A percentile compares a stretch with the other conserved stretches of the same genome.
Evolutionary conservation across 169 alveolate genomes (phyloP).

Genomic region (Plasmodium vinckei): DNA sequence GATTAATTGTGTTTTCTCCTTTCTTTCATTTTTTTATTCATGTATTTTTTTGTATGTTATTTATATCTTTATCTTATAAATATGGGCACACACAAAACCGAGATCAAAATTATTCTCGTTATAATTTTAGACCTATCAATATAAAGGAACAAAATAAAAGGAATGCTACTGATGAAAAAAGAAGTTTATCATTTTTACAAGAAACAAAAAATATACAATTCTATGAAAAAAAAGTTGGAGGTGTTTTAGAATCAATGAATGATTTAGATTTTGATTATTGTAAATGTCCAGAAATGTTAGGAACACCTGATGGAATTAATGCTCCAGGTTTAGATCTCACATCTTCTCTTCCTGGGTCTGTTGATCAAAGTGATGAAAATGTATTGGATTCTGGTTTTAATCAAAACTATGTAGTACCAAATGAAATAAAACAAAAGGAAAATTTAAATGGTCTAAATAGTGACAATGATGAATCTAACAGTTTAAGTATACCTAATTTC

Average conservation of each 20-base stretch:
- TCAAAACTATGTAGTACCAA: too few relatives aligned
- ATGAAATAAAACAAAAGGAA: too few relatives aligned
- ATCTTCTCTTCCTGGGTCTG: too few relatives aligned
- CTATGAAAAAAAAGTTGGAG: conserved; percentile 17
- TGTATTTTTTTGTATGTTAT: conserved; percentile 63
- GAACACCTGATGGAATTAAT: too few relatives aligned
- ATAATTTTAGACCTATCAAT: conserved; percentile 26
- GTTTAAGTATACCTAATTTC: too few relatives aligned
- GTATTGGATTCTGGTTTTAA: too few relatives aligned
- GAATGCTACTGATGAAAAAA: not conserved
- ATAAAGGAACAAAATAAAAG: not conserved
- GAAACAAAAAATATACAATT: conserved; percentile 37
- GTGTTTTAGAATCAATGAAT: not conserved
- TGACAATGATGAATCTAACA: too few relatives aligned
- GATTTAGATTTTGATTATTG: conserved; percentile 58
- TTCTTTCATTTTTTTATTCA: conserved; percentile 38
- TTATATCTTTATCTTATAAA: conserved; percentile 63
- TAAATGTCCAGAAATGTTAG: not conserved
- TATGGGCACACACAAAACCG: conserved; percentile 9
- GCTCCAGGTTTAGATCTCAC: too few relatives aligned
- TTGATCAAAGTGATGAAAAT: too few relatives aligned
- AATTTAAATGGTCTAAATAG: too few relatives aligned
- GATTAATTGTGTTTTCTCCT: conserved; percentile 50
- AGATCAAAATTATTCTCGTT: not conserved
- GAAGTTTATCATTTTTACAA: not conserved